Evolutionary conservation across 73 alveolate species (phyloP).

Genomic region (Paramecium biaurelia): DNA sequence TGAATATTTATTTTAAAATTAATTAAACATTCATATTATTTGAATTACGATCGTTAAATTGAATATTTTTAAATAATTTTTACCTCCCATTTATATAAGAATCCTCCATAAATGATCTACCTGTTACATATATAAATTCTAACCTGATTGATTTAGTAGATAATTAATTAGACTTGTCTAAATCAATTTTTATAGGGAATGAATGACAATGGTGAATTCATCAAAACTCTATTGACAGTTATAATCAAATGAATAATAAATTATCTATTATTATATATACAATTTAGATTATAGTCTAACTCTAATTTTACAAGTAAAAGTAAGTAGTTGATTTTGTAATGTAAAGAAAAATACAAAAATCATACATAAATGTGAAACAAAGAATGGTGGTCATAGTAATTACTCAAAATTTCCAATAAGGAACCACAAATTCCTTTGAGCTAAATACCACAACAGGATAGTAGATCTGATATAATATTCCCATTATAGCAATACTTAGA

Average conservation of each 20-base stretch:
- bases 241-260: no score
- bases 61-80: neutral
- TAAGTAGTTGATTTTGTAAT: neutral
- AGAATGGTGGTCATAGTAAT: neutral
- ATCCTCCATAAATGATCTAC: neutral
- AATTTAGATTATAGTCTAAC: neutral
- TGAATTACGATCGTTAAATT: neutral
- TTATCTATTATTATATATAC: no score
- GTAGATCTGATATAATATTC: neutral
- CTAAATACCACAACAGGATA: conserved; percentile 30
- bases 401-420: conserved; percentile 19
- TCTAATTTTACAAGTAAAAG: neutral
- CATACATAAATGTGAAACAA: neutral
- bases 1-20: neutral
- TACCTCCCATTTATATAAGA: neutral
- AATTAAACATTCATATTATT: neutral
- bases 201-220: neutral
- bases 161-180: no score
- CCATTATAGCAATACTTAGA: neutral
- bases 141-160: neutral
- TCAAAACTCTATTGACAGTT: no score
- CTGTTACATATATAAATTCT: no score
- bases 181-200: neutral
- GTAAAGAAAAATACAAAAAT: neutral
- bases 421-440: neutral